Conservation (phyloP, 306 rosid genomes). For the Pueraria montana region DNA sequence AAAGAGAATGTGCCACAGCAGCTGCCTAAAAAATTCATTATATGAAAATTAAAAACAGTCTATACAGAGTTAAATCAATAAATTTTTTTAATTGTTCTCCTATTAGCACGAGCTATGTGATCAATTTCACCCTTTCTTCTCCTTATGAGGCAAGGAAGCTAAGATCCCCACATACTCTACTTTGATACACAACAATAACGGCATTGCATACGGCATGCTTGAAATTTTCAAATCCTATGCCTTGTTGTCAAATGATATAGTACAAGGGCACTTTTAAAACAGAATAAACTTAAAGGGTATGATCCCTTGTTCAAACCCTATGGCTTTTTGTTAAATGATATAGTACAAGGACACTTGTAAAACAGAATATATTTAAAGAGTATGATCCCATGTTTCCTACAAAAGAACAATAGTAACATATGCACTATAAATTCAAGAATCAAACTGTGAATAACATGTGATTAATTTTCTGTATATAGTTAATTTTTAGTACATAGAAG, state of each 20-base stretch:
- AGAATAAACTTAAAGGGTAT: slow-evolving; percentile 28
- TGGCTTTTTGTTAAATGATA: background rate
- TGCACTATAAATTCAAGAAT: slow-evolving; percentile 18
- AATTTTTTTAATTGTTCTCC: background rate
- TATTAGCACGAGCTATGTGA: background rate
- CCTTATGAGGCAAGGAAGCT: slow-evolving; percentile 4
- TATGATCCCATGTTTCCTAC: slow-evolving; percentile 20
- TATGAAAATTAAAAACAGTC: slow-evolving; percentile 36
- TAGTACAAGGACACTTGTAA: background rate
- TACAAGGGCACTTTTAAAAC: background rate
- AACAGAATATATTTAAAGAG: background rate
- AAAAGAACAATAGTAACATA: slow-evolving; percentile 15
- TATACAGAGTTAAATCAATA: background rate
- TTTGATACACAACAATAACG: background rate
- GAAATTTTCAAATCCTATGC: background rate
- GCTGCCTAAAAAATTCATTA: slow-evolving; percentile 73
- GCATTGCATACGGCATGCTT: background rate
- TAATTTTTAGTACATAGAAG: slow-evolving; percentile 25
- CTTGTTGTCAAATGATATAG: background rate
- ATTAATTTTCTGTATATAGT: slow-evolving; percentile 10
- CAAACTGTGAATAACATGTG: slow-evolving; percentile 16
- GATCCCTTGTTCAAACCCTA: slow-evolving; percentile 11
- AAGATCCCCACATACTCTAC: slow-evolving; percentile 23
- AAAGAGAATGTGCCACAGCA: slow-evolving; percentile 92
- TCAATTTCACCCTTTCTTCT: slow-evolving; percentile 13